These are phyloP conservation scores for Talaromyces liani DNA, from an alignment of 495 filamentous ascomycete species.

Conservation along the genomic window DNA sequence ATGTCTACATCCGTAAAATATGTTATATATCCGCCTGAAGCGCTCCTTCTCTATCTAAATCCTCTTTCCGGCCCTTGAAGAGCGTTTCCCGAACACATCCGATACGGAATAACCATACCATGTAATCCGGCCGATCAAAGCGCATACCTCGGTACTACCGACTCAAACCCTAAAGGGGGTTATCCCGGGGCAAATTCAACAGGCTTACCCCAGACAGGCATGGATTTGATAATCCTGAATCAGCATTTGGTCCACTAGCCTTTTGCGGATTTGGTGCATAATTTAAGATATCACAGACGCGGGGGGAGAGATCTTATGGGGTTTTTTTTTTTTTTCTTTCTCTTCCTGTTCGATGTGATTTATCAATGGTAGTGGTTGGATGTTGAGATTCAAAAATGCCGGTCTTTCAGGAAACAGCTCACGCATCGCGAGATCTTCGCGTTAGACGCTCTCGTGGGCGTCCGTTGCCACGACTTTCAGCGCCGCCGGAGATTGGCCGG, in stretches of 20 bases:
- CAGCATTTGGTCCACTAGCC: neutral
- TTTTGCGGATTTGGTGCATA: neutral
- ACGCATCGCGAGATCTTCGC: constrained; percentile 31
- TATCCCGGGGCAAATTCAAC: neutral
- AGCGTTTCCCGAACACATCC: neutral
- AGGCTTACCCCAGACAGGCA: neutral
- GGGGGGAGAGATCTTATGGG: neutral
- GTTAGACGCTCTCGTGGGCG: constrained; percentile 35
- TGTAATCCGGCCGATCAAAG: neutral
- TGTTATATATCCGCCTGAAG: neutral
- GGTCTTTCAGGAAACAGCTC: constrained; percentile 35
- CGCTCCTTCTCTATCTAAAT: neutral
- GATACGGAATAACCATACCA: neutral
- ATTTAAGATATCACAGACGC: neutral
- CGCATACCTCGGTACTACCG: neutral
- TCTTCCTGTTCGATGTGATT: neutral
- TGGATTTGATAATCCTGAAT: neutral
- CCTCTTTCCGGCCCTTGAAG: neutral
- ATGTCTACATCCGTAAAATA: neutral
- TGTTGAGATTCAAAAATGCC: constrained; percentile 23
- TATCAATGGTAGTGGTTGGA: neutral
- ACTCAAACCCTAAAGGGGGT: neutral
- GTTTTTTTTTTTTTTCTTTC: neutral
- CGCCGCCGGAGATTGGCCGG: constrained; percentile 8
- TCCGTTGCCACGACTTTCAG: constrained; percentile 29